Evolutionary conservation across 768 basidiomycete species (phyloP), one percentile per base, ranked within the genome.

Genomic region (Pleurotus eryngii): DNA sequence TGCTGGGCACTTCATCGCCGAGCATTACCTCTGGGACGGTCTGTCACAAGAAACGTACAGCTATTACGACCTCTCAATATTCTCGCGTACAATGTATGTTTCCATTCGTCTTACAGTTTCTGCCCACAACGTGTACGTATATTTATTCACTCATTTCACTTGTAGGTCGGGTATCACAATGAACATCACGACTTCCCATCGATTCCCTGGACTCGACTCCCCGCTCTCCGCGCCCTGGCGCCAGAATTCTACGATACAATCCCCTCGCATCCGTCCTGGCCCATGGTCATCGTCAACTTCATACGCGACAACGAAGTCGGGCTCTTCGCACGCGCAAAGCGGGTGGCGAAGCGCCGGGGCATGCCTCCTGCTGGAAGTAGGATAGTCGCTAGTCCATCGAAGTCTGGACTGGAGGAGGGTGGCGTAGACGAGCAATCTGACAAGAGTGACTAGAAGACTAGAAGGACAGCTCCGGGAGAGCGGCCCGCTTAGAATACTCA

Each of bases 151-250:
- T 56, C n/a, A 22, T 22, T 15, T 65, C 22, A 40, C 18, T 45
- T 56, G 17, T 61, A 94, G 92, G 92, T 98, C 63, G 97, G 97
- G 39, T 98, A 98, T 68, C 97, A 99, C 70, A 98, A 99, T 71
- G 97, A 98, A 66, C 97, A 99, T 72, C 97, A 99, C 73, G 97
- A 99, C 73, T 98, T 99, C 73, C 95, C 97, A 6, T 94, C 94
- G 11, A 73, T 99, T 1, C 82, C 97, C 1, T 99, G 97, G 97
- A 98, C 95, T 15, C 85, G 90, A 20, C 81, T 98, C 0, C 92
- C 95, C 1, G 82, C 83, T 4, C 83, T 99, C 18, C 85, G 87
- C 27, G 79, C 80, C 2, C 79, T 97, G 26, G 96, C 95, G 5
- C 89, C 88, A 3, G 96, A 98, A 70, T 95, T 89, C 68, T 99